Evolutionary conservation across 1,139 yeast species (phyloP).

Genomic region (Lodderomyces orthopsilosis): DNA sequence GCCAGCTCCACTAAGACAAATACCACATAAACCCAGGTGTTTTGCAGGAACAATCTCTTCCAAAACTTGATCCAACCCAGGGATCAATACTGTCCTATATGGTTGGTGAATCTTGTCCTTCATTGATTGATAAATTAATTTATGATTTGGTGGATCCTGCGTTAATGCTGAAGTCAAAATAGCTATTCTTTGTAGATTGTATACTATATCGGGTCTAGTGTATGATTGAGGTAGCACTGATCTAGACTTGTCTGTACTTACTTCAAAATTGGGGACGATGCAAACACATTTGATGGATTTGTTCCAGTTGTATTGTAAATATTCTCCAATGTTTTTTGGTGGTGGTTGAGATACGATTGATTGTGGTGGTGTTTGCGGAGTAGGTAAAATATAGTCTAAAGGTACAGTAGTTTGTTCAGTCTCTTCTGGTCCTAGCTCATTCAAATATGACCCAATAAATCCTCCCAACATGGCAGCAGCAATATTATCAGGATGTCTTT

Average conservation of each 20-base stretch:
- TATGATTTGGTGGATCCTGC: slow-evolving; percentile 75
- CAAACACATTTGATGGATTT: slow-evolving; percentile 81
- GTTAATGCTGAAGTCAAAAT: slow-evolving; percentile 71
- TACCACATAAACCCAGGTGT: slow-evolving; percentile 85
- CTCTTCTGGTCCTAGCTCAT: slow-evolving; percentile 73
- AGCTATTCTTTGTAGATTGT: slow-evolving; percentile 63
- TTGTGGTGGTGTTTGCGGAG: slow-evolving; percentile 67
- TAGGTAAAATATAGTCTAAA: slow-evolving; percentile 78
- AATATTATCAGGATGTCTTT: slow-evolving; percentile 96
- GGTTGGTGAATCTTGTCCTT: slow-evolving; percentile 97
- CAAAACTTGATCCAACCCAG: slow-evolving; percentile 83
- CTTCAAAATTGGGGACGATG: slow-evolving; percentile 90
- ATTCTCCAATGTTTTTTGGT: slow-evolving; percentile 86
- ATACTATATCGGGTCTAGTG: slow-evolving; percentile 79
- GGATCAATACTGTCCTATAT: slow-evolving; percentile 84
- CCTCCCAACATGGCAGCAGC: slow-evolving; percentile 99
- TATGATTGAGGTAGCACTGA: slow-evolving; percentile 82
- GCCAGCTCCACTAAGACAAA: slow-evolving; percentile 96
- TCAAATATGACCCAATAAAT: slow-evolving; percentile 89
- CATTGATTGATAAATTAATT: slow-evolving; percentile 89
- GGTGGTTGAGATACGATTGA: slow-evolving; percentile 43
- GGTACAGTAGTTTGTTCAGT: slow-evolving; percentile 77
- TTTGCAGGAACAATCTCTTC: slow-evolving; percentile 77
- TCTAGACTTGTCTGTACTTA: slow-evolving; percentile 87
- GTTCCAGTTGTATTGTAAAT: slow-evolving; percentile 82